Conservation (phyloP, 139 green algal genomes). For the Trebouxia sp. region DNA sequence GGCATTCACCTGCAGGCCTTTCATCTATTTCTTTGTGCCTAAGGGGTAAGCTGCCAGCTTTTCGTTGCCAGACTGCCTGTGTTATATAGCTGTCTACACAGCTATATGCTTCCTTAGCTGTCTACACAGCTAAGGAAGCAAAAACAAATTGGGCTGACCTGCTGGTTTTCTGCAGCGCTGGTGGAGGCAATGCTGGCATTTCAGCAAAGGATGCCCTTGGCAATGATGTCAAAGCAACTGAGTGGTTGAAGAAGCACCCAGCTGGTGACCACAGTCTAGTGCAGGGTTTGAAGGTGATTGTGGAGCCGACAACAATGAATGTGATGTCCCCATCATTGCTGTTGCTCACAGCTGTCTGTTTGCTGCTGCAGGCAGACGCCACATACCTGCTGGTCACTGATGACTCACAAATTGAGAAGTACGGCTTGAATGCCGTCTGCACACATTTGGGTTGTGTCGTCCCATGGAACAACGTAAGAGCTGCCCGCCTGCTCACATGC, state of each 20-base stretch:
- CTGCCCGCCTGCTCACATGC: not conserved
- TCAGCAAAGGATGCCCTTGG: conserved; percentile 95
- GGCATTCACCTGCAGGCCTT: conserved; percentile 6
- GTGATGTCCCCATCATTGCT: not conserved
- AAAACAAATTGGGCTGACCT: not conserved
- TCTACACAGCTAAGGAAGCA: not conserved
- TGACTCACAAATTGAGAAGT: conserved; percentile 85
- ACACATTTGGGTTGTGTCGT: conserved; percentile 99
- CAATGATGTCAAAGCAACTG: conserved; percentile 83
- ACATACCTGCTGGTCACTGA: conserved; percentile 95
- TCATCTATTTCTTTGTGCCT: conserved; percentile 35
- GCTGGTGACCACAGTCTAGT: conserved; percentile 80
- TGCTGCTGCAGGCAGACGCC: conserved; percentile 80
- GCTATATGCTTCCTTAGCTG: not conserved
- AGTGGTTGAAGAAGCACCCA: conserved; percentile 89
- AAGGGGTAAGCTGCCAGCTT: not conserved
- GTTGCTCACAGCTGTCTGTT: not conserved
- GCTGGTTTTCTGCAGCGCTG: conserved; percentile 55
- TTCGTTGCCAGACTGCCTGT: not conserved
- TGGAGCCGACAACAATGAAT: too few species aligned
- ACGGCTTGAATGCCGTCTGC: conserved; percentile 98
- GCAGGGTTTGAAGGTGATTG: conserved; percentile 93
- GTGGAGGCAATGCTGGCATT: conserved; percentile 72
- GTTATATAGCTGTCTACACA: not conserved
- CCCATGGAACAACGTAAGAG: conserved; percentile 89